Percentiles rank a stretch among this genome's conserved stretches.
Conservation (phyloP, 495 filamentous ascomycete genomes). For the Durotheca rogersii region DNA sequence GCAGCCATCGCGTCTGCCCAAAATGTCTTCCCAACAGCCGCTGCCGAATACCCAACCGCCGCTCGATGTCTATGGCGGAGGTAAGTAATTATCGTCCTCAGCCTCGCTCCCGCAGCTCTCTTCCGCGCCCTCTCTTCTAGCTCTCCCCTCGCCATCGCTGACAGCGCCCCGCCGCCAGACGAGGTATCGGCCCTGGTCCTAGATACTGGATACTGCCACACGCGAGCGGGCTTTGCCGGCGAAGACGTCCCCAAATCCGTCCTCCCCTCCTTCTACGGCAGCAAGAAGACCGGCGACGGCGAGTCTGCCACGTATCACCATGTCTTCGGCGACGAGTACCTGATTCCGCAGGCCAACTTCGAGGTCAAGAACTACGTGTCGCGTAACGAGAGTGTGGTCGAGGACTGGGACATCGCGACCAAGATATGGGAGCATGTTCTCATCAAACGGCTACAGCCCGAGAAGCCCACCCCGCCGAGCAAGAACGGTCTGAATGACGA, state of each 20-base stretch:
- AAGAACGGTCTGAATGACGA: constrained; percentile 72
- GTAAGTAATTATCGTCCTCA: constrained; percentile 48
- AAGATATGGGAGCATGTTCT: constrained; percentile 77
- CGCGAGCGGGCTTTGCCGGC: constrained; percentile 92
- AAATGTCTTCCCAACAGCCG: constrained; percentile 33
- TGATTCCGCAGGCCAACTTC: constrained; percentile 70
- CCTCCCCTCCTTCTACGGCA: constrained; percentile 80
- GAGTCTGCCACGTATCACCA: constrained; percentile 57
- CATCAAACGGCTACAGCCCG: constrained; percentile 73
- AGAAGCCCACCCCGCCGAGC: constrained; percentile 63
- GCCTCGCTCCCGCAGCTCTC: constrained; percentile 16
- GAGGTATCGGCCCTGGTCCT: constrained; percentile 96
- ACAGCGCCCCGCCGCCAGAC: constrained; percentile 53
- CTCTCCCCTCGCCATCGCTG: background rate
- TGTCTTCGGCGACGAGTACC: constrained; percentile 83
- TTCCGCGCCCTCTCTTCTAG: constrained; percentile 9
- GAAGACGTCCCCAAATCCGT: constrained; percentile 96
- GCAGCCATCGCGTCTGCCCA: constrained; percentile 1
- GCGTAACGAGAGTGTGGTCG: constrained; percentile 78
- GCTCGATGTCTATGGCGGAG: constrained; percentile 78
- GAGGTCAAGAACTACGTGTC: constrained; percentile 88
- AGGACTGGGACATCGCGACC: constrained; percentile 93
- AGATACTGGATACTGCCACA: constrained; percentile 86
- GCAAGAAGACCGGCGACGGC: constrained; percentile 49
- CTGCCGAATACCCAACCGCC: constrained; percentile 45